Conservation (phyloP, 1,284 basidiomycete species). For the Sutorius eximius region DNA sequence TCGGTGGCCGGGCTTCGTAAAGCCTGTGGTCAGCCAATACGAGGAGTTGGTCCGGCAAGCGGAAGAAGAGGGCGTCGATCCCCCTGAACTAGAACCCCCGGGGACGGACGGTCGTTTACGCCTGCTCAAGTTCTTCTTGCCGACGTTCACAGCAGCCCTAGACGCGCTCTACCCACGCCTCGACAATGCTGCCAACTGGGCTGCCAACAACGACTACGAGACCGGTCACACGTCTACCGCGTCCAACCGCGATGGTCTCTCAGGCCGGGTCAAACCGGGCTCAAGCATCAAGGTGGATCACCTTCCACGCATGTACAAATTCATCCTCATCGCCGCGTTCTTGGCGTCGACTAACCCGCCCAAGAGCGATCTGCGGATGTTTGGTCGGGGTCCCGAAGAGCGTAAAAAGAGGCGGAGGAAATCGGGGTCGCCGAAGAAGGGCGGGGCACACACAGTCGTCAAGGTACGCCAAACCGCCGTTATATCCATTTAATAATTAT, state of each 20-base stretch:
- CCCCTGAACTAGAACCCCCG: slow-evolving; percentile 39
- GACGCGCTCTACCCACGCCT: slow-evolving; percentile 65
- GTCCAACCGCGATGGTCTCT: slow-evolving; percentile 6
- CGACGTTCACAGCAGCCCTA: slow-evolving; percentile 58
- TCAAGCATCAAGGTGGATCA: slow-evolving; percentile 18
- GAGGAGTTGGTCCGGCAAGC: slow-evolving; percentile 20
- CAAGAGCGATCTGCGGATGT: slow-evolving; percentile 79
- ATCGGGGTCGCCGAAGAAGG: slow-evolving; percentile 43
- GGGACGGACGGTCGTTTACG: slow-evolving; percentile 60
- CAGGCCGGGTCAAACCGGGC: slow-evolving; percentile 20
- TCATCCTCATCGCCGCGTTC: slow-evolving; percentile 79
- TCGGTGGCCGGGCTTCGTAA: slow-evolving; percentile 77
- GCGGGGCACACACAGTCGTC: slow-evolving; percentile 39
- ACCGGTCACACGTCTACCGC: slow-evolving; percentile 11
- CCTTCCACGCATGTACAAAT: slow-evolving; percentile 66
- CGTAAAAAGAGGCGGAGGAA: slow-evolving; percentile 57
- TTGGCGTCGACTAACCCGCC: slow-evolving; percentile 86
- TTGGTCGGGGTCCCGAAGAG: slow-evolving; percentile 69
- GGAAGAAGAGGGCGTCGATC: slow-evolving; percentile 29
- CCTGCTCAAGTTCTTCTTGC: slow-evolving; percentile 57
- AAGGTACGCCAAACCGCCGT: slow-evolving; percentile 42
- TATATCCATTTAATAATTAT: too few relatives aligned
- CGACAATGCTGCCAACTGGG: slow-evolving; percentile 63
- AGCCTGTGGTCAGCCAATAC: slow-evolving; percentile 62
- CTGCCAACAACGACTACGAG: slow-evolving; percentile 43